Evolutionary conservation across 2,329 filamentous ascomycete species (phyloP).

Genomic region (Chrysoporthe deuterocubensis): DNA sequence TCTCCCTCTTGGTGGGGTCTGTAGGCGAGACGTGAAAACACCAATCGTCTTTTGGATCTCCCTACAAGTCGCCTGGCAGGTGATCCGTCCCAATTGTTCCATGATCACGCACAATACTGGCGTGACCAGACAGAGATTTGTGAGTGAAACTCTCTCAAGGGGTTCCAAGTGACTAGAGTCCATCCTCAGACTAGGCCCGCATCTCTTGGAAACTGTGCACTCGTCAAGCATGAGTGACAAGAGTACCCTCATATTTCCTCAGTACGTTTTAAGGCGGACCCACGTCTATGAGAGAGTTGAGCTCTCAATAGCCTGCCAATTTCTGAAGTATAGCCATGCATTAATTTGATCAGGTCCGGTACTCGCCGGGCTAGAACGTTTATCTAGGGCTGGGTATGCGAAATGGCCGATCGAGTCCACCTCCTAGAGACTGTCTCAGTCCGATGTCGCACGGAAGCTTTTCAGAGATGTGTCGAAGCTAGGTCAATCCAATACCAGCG

Average conservation of each 20-base stretch:
- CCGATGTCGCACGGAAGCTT: background rate
- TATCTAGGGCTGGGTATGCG: background rate
- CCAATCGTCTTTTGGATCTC: background rate
- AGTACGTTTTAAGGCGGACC: background rate
- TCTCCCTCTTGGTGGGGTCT: background rate
- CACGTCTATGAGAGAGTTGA: background rate
- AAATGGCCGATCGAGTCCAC: no score
- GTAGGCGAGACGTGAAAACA: background rate
- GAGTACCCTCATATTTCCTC: no score
- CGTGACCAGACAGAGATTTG: background rate
- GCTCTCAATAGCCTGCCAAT: background rate
- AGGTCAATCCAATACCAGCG: background rate
- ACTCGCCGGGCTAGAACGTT: background rate
- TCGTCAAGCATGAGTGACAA: background rate
- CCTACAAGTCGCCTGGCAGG: background rate
- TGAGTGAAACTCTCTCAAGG: background rate
- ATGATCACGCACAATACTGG: background rate
- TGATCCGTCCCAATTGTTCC: background rate
- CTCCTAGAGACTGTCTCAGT: background rate
- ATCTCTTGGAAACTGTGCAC: background rate
- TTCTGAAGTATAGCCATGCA: background rate
- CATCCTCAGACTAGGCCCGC: background rate
- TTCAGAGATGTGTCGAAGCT: background rate
- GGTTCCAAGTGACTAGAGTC: background rate
- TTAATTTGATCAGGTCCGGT: background rate